Conservation (phyloP, 495 filamentous ascomycete species). For the Neurospora sp. region DNA sequence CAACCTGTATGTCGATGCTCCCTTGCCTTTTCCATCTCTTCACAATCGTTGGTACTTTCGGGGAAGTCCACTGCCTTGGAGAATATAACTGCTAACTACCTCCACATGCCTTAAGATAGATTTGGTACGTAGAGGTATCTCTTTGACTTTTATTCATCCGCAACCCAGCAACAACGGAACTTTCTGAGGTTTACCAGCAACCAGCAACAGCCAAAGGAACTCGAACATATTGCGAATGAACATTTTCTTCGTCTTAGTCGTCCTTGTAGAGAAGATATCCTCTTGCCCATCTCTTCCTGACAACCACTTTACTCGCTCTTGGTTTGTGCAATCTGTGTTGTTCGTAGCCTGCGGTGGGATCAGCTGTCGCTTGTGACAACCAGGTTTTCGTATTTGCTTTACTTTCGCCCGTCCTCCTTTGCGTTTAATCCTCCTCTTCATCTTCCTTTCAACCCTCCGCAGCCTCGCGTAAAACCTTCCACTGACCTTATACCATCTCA, state of each 20-base stretch:
- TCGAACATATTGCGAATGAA: neutral
- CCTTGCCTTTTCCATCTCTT: neutral
- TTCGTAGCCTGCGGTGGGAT: neutral
- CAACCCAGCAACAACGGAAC: neutral
- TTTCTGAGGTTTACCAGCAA: neutral
- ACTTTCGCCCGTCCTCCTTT: neutral
- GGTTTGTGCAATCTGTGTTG: neutral
- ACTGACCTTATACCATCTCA: neutral
- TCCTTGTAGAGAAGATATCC: neutral
- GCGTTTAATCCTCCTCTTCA: neutral
- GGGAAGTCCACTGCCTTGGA: neutral
- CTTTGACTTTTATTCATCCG: neutral
- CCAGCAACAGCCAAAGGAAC: neutral
- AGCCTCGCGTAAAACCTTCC: neutral
- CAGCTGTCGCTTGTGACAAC: neutral
- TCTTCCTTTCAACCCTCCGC: neutral
- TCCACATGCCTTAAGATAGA: neutral
- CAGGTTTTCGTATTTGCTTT: neutral
- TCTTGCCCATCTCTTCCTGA: neutral
- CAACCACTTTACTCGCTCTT: neutral
- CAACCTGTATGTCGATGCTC: neutral
- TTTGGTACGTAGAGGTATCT: neutral
- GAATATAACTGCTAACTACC: too few species aligned
- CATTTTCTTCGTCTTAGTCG: neutral
- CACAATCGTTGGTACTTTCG: neutral